Evolutionary conservation across 2,329 filamentous ascomycete genomes (phyloP).

Genomic region (Calonectria crousiana): DNA sequence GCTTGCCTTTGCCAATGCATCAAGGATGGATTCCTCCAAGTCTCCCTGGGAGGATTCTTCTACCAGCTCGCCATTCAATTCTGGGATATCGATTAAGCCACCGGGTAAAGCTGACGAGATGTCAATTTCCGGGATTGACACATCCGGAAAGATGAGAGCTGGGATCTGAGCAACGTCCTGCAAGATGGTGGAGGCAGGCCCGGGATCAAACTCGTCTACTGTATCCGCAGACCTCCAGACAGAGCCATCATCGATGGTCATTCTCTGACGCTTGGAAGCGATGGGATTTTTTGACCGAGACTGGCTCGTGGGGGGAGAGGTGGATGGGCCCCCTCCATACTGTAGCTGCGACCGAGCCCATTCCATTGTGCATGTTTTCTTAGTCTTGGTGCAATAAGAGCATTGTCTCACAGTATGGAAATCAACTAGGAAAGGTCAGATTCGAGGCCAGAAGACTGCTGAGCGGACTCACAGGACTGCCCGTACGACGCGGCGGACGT

Average conservation of each 20-base stretch:
- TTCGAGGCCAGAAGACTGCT: not conserved
- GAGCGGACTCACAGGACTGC: constrained; percentile 27
- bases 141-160: constrained; percentile 11
- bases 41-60: not conserved
- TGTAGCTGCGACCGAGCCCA: constrained; percentile 24
- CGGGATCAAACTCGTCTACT: constrained; percentile 9
- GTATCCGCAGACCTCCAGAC: not conserved
- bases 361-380: constrained; percentile 28
- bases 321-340: constrained; percentile 26
- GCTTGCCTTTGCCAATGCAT: not conserved
- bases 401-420: constrained; percentile 1
- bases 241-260: not conserved
- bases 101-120: constrained; percentile 1
- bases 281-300: not conserved
- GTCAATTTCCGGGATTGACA: constrained; percentile 17
- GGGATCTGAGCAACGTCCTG: constrained; percentile 9
- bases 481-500: constrained; percentile 19
- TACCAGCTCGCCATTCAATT: not conserved
- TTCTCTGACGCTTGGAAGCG: constrained; percentile 23
- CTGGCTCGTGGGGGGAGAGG: constrained; percentile 12
- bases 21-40: constrained; percentile 10
- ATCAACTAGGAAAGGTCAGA: not conserved
- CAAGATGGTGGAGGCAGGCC: not conserved
- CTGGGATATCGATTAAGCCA: not conserved
- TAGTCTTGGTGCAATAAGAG: constrained; percentile 26